phyloP scores from a whole-genome alignment of 1,284 basidiomycete species.

The Irpex rosettiformis region DNA sequence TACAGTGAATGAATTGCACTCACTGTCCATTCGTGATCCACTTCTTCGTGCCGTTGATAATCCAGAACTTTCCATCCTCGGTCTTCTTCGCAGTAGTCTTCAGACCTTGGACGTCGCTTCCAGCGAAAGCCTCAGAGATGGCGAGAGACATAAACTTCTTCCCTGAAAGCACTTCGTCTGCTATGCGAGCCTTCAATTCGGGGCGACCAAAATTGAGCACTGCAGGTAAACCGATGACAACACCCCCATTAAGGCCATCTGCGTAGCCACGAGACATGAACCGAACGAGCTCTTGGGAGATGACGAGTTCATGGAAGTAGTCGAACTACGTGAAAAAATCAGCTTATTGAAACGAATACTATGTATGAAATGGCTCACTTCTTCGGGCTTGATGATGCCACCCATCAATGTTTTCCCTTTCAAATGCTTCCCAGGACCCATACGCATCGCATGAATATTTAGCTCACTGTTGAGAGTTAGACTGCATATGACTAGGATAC shows the following conservation, averaged over 20 bases:
- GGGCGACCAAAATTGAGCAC: conserved; percentile 81
- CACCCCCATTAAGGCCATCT: conserved; percentile 38
- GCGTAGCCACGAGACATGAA: conserved; percentile 27
- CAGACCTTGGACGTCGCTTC: conserved; percentile 83
- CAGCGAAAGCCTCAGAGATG: conserved; percentile 72
- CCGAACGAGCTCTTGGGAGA: conserved; percentile 36
- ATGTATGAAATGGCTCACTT: conserved; percentile 32
- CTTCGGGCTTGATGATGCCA: conserved; percentile 82
- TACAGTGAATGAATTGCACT: conserved; percentile 7
- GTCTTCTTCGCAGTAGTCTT: conserved; percentile 80
- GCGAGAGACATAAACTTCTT: conserved; percentile 83
- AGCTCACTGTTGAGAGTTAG: conserved; percentile 41
- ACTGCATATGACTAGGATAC: too few species aligned
- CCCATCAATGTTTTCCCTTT: conserved; percentile 79
- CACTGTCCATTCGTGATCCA: conserved; percentile 85
- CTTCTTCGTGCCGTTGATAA: conserved; percentile 80
- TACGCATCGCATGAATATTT: conserved; percentile 84
- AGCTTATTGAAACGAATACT: conserved; percentile 4
- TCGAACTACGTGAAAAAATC: conserved; percentile 42
- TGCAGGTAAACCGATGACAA: conserved; percentile 78
- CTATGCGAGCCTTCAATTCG: conserved; percentile 71
- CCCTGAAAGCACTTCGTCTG: conserved; percentile 72
- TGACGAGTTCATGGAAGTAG: conserved; percentile 66
- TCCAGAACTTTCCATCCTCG: conserved; percentile 82
- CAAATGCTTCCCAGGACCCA: conserved; percentile 85